Base-by-base conservation (phyloP, 2,329 filamentous ascomycete species). In the Clonostachys rosea region DNA sequence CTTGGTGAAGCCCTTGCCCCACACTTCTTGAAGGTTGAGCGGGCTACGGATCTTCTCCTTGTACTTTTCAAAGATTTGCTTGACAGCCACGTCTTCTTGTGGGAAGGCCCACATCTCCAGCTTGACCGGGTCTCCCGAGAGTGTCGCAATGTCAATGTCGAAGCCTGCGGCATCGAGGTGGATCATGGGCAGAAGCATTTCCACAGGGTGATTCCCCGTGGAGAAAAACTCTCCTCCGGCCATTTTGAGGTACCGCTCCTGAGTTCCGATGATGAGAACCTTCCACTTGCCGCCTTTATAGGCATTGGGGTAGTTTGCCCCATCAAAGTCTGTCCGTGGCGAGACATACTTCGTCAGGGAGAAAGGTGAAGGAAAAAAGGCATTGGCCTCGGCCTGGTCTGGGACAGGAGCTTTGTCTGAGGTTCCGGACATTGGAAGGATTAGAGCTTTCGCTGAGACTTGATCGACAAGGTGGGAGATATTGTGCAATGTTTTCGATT, bases 161-260 rank as follows among this genome's bases (percentile, higher is more conserved):
- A 54, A 54, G 40, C 52, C 52, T 13, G 52, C 52, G 13, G 52
- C 50, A 47, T 54, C 47, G 36, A 54, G 51, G 45, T 54, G 52
- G 14, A 47, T n/a, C 46, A 54, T 49, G 18, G 52, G 52, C 34
- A 54, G 51, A 12, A 54, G 50, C 47, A 50, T 50, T 48, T 54
- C 52, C 18, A 54, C 52, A 1, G 52, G 52, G 42, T 54, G 52
- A 47, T 54, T 54, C 30, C 52, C 52, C n/a, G 52, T 54, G 11
- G 50, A 53, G 52, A 54, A 54, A 49, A 54, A 54, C 34, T 47
- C 40, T 40, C 52, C 52, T 44, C 47, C 47, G 18, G 49, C 49
- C 52, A 54, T 54, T 37, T 49, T 48, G 13, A 54, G 52, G 45
- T 54, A 54, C 18, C 52, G 51, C 51, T 54, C 52, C 46, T 54